Evolutionary conservation across 257 asterid species (phyloP).

Genomic region (Mitragyna speciosa): DNA sequence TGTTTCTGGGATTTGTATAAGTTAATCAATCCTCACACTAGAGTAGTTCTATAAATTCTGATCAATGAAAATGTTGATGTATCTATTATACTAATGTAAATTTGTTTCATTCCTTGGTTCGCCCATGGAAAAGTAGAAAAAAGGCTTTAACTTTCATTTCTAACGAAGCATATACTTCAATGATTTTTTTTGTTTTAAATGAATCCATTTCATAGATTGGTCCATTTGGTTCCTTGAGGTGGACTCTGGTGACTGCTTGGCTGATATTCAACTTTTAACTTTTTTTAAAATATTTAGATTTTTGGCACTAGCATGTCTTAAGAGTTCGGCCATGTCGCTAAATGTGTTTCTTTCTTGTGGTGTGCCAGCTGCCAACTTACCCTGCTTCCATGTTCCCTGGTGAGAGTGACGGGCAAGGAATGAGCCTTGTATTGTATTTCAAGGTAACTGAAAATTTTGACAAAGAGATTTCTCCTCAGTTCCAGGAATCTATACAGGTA

Average conservation of each 20-base stretch:
- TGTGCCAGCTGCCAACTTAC: slow-evolving; percentile 73
- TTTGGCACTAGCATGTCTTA: neutral
- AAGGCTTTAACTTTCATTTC: no score
- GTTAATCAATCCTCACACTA: neutral
- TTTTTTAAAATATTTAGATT: neutral
- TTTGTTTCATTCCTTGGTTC: neutral
- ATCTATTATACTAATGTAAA: neutral
- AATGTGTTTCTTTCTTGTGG: neutral
- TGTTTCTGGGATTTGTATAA: neutral
- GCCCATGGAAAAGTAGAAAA: neutral
- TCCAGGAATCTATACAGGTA: slow-evolving; percentile 70
- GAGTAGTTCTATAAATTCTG: neutral
- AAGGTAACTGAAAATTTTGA: slow-evolving; percentile 59
- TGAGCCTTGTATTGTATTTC: slow-evolving; percentile 81
- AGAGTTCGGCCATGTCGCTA: slow-evolving; percentile 14
- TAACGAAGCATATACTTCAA: neutral
- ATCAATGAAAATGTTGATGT: neutral
- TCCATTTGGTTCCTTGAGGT: neutral
- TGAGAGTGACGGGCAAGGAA: slow-evolving; percentile 81
- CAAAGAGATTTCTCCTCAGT: slow-evolving; percentile 42
- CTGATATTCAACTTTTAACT: neutral
- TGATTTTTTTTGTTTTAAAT: neutral
- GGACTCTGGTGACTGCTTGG: neutral
- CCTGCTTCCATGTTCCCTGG: slow-evolving; percentile 81
- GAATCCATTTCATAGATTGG: neutral